Evolutionary conservation across 768 basidiomycete species (phyloP).

Genomic region (Cytidiella melzeri): DNA sequence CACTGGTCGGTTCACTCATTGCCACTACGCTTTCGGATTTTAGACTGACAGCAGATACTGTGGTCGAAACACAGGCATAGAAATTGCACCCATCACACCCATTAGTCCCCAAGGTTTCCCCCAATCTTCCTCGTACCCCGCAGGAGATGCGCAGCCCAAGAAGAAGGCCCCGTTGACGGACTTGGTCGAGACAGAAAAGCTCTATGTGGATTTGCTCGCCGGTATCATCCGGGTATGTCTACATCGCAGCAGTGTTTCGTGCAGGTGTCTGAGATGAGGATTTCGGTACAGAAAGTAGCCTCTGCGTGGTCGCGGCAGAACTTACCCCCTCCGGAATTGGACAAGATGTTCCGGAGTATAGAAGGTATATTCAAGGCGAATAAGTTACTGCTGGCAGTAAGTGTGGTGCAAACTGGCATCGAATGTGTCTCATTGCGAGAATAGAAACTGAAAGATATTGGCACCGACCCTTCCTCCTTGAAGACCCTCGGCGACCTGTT

Average conservation of each 20-base stretch:
- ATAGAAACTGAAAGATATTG: conserved; percentile 89
- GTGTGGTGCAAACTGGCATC: conserved; percentile 22
- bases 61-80: conserved; percentile 7
- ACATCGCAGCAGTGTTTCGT: neutral
- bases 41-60: conserved; percentile 2
- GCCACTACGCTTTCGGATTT: neutral
- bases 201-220: conserved; percentile 86
- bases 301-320: conserved; percentile 97
- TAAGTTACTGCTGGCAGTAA: conserved; percentile 68
- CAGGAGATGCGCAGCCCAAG: conserved; percentile 44
- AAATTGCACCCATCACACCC: conserved; percentile 7
- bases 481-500: conserved; percentile 92
- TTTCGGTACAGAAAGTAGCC: conserved; percentile 71
- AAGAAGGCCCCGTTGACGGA: conserved; percentile 77
- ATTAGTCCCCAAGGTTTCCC: conserved; percentile 18
- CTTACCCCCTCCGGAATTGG: conserved; percentile 87
- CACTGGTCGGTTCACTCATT: conserved; percentile 6
- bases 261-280: conserved; percentile 60
- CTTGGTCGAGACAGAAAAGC: conserved; percentile 89
- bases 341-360: conserved; percentile 90
- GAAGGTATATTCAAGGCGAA: conserved; percentile 93
- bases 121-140: conserved; percentile 23
- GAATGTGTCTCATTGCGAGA: conserved; percentile 11
- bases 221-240: conserved; percentile 81
- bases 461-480: conserved; percentile 85